Percentiles rank a stretch among this genome's conserved stretches.
These are phyloP conservation scores for Cylindrotheca closterium DNA, from an alignment of 108 stramenopile species.

Conservation along the genomic window DNA sequence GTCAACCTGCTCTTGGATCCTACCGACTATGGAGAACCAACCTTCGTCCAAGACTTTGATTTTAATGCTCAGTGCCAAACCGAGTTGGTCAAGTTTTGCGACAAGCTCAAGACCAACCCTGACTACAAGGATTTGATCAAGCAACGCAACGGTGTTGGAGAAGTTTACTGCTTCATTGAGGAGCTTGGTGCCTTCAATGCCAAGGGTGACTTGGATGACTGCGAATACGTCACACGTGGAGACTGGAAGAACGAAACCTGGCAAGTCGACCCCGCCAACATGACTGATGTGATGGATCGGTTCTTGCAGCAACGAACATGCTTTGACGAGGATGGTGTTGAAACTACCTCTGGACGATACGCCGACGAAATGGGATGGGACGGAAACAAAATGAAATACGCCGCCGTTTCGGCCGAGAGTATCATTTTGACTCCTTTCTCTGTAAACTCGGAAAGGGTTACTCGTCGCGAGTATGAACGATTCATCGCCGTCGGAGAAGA, in stretches of 20 bases:
- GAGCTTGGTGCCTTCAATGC: constrained; percentile 44
- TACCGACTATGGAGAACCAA: constrained; percentile 30
- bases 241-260: constrained; percentile 34
- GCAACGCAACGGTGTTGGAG: constrained; percentile 31
- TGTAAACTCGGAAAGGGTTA: neutral
- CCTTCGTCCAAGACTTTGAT: constrained; percentile 28
- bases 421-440: constrained; percentile 35
- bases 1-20: constrained; percentile 50
- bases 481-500: constrained; percentile 29
- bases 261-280: constrained; percentile 10
- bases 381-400: constrained; percentile 32
- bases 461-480: constrained; percentile 40
- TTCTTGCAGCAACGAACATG: constrained; percentile 38
- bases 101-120: constrained; percentile 37
- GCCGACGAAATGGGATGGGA: constrained; percentile 39
- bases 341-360: constrained; percentile 34
- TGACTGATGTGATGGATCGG: neutral
- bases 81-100: constrained; percentile 31
- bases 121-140: constrained; percentile 41
- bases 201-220: constrained; percentile 31
- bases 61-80: constrained; percentile 49
- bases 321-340: constrained; percentile 17
- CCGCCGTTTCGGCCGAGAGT: constrained; percentile 37
- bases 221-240: constrained; percentile 37
- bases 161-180: constrained; percentile 48